Evolutionary conservation across 768 basidiomycete genomes (phyloP).

Genomic region (Dendrothele bispora): DNA sequence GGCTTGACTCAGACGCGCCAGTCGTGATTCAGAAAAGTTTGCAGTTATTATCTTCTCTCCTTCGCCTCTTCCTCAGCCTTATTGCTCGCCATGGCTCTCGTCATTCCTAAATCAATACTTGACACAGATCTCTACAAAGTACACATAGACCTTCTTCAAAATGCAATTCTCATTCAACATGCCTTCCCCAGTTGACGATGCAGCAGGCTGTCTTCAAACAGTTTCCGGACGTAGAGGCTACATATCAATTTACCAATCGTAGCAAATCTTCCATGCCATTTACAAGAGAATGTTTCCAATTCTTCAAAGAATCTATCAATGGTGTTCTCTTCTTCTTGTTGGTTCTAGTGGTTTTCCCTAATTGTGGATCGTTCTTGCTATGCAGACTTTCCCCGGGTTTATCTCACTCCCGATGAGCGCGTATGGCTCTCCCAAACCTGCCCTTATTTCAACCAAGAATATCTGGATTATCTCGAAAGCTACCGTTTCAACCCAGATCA

Average conservation of each 20-base stretch:
- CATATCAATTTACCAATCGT: conserved; percentile 83
- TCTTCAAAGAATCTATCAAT: too few species aligned
- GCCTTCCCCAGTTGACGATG: conserved; percentile 77
- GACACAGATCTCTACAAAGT: conserved; percentile 98
- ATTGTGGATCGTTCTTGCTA: too few species aligned
- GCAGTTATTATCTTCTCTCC: too few species aligned
- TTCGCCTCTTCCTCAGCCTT: too few species aligned
- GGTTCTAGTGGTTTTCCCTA: too few species aligned
- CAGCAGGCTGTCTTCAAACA: conserved; percentile 85
- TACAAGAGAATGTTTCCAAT: conserved; percentile 61
- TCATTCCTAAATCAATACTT: conserved; percentile 60
- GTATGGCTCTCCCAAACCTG: conserved; percentile 67
- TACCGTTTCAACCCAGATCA: conserved; percentile 78
- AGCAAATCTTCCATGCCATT: conserved; percentile 58
- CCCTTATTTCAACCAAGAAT: conserved; percentile 69
- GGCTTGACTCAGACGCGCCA: too few species aligned
- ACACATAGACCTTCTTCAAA: too few species aligned
- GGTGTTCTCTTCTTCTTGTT: too few species aligned
- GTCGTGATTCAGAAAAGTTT: too few species aligned
- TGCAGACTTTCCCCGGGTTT: conserved; percentile 68
- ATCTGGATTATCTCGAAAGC: conserved; percentile 72
- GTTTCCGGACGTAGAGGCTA: conserved; percentile 70
- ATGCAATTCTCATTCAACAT: background rate
- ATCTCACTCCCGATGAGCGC: conserved; percentile 60
- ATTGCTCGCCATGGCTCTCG: conserved; percentile 7